Evolutionary conservation across 371 early-diverging fungal species (phyloP).

Genomic region (Sporodiniella umbellata): DNA sequence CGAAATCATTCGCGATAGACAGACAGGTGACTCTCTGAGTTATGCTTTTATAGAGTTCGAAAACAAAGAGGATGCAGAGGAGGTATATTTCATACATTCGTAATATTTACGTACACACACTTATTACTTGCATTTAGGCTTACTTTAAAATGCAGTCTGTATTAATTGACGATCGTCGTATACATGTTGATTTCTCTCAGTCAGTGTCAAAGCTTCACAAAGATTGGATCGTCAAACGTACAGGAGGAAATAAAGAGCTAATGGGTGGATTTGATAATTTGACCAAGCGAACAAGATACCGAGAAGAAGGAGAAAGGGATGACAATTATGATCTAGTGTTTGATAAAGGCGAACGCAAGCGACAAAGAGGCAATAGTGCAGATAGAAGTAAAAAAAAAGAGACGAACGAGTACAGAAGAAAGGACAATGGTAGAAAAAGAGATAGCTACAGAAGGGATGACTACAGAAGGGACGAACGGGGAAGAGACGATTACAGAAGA

Average conservation of each 20-base stretch:
- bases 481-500: constrained; percentile 5
- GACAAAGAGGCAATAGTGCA: constrained; percentile 17
- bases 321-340: constrained; percentile 42
- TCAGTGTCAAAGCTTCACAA: constrained; percentile 85
- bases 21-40: constrained; percentile 81
- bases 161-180: constrained; percentile 93
- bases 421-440: constrained; percentile 10
- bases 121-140: no score
- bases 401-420: constrained; percentile 20
- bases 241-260: constrained; percentile 36
- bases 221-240: constrained; percentile 62
- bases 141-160: constrained; percentile 92
- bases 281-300: constrained; percentile 43
- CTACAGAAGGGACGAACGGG: constrained; percentile 1
- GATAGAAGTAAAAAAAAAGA: constrained; percentile 30
- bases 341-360: constrained; percentile 28
- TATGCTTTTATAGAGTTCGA: constrained; percentile 97
- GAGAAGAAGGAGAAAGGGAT: constrained; percentile 25
- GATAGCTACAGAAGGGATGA: constrained; percentile 16
- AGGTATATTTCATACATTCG: constrained; percentile 32
- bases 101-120: no score
- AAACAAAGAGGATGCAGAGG: constrained; percentile 83
- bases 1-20: constrained; percentile 88
- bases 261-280: constrained; percentile 53
- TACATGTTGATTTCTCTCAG: constrained; percentile 98